Conservation (phyloP, 208 protist genomes). For the Crithidia expoeki region DNA sequence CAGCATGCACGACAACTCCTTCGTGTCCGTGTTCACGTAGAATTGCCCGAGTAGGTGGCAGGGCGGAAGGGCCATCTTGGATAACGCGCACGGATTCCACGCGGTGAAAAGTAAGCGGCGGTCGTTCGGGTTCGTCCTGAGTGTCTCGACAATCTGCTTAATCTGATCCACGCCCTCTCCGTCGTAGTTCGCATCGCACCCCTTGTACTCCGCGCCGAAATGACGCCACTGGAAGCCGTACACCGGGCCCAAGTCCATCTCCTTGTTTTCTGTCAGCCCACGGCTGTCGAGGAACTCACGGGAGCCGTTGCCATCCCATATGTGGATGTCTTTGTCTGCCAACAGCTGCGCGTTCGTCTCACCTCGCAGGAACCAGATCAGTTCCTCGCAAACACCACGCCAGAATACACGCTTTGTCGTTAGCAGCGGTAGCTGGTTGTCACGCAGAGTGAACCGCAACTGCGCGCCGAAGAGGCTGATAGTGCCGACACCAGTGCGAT, state of each 20-base stretch:
- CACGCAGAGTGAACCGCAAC: constrained; percentile 96
- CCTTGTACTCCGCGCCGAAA: constrained; percentile 96
- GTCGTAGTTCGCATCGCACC: constrained; percentile 87
- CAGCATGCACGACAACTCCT: constrained; percentile 95
- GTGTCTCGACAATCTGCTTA: constrained; percentile 86
- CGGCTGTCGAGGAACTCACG: constrained; percentile 96
- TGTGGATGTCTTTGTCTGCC: constrained; percentile 93
- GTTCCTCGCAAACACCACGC: constrained; percentile 97
- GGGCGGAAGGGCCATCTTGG: constrained; percentile 97
- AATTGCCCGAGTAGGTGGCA: constrained; percentile 98
- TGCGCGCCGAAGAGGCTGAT: constrained; percentile 95
- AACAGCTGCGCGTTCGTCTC: constrained; percentile 95
- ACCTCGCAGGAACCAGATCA: constrained; percentile 98
- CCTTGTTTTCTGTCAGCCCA: constrained; percentile 91
- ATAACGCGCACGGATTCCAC: constrained; percentile 97
- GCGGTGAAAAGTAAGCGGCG: constrained; percentile 97
- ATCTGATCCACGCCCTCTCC: constrained; percentile 98
- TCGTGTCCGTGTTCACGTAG: constrained; percentile 90
- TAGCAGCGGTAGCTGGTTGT: constrained; percentile 95
- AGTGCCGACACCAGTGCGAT: constrained; percentile 97
- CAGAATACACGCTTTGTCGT: constrained; percentile 99
- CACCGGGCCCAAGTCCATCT: constrained; percentile 97
- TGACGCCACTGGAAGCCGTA: constrained; percentile 99
- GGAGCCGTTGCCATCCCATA: constrained; percentile 98
- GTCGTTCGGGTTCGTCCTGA: constrained; percentile 95